A percentile compares a stretch with the other conserved stretches of the same genome.
Evolutionary conservation across 2,329 filamentous ascomycete genomes (phyloP).

Genomic region (Clarireedia monteithiana): DNA sequence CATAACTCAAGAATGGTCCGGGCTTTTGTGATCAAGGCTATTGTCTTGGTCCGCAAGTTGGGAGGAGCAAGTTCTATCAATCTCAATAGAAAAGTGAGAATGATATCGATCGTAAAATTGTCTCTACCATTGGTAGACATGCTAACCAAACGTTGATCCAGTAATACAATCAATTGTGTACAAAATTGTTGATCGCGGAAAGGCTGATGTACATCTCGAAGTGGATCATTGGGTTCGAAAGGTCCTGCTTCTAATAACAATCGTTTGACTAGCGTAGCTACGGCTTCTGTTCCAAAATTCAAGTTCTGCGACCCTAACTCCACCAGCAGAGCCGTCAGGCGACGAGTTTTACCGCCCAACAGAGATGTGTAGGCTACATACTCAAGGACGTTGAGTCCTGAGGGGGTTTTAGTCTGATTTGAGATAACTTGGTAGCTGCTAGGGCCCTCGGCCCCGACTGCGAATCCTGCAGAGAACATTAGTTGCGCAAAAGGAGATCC

Average conservation of each 20-base stretch:
- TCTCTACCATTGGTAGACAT: conserved; percentile 54
- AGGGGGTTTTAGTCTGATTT: conserved; percentile 38
- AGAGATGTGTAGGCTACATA: conserved; percentile 39
- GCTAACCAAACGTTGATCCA: conserved; percentile 37
- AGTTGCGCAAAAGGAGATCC: conserved; percentile 24
- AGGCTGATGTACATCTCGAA: conserved; percentile 41
- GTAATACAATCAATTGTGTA: conserved; percentile 36
- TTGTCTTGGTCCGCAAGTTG: conserved; percentile 6
- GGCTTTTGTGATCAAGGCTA: conserved; percentile 33
- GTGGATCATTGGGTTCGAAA: conserved; percentile 17
- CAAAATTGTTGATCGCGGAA: conserved; percentile 46
- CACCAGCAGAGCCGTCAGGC: conserved; percentile 41
- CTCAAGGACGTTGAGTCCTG: conserved; percentile 38
- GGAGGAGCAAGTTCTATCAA: conserved; percentile 16
- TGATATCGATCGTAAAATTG: conserved; percentile 45
- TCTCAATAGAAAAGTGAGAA: conserved; percentile 45
- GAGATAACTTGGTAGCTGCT: conserved; percentile 37
- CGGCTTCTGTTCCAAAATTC: conserved; percentile 51
- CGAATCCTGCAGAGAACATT: conserved; percentile 13
- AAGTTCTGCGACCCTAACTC: conserved; percentile 47
- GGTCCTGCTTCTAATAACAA: conserved; percentile 51
- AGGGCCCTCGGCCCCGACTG: conserved; percentile 23
- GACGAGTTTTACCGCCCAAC: conserved; percentile 34
- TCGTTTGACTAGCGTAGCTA: conserved; percentile 41
- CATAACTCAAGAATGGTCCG: conserved; percentile 41